These are phyloP conservation scores for Penicillium coprophilum DNA, from an alignment of 495 filamentous ascomycete genomes.

Conservation along the genomic window DNA sequence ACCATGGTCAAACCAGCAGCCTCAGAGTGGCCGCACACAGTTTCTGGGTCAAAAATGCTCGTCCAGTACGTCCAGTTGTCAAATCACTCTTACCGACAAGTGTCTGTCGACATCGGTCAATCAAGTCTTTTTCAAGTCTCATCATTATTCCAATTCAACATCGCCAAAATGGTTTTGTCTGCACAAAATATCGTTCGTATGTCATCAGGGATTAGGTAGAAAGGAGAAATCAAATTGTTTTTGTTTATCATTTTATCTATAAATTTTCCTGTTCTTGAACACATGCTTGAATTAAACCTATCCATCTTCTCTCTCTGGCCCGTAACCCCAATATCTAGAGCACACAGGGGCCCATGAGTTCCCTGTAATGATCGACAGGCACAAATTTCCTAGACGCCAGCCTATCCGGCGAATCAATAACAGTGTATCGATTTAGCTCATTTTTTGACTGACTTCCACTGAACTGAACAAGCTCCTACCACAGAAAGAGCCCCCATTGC, in stretches of 20 bases:
- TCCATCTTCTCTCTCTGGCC: no score
- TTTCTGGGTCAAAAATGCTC: neutral
- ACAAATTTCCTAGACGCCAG: no score
- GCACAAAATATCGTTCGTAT: neutral
- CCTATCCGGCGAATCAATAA: no score
- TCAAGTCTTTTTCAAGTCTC: neutral
- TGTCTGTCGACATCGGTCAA: neutral
- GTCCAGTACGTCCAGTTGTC: neutral
- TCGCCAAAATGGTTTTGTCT: neutral
- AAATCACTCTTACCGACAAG: neutral
- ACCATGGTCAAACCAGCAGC: neutral
- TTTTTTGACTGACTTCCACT: no score
- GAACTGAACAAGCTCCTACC: no score
- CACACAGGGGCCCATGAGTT: no score
- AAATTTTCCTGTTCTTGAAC: neutral
- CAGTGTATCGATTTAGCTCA: no score
- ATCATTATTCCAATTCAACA: neutral
- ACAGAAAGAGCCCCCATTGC: no score
- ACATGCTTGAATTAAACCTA: no score
- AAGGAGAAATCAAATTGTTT: neutral
- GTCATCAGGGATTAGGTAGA: neutral
- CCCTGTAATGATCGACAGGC: no score
- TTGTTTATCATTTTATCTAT: neutral
- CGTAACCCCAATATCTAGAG: no score
- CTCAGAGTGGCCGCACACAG: neutral